Conservation (phyloP, 2,329 filamentous ascomycete genomes). For the Fusarium begoniae region DNA sequence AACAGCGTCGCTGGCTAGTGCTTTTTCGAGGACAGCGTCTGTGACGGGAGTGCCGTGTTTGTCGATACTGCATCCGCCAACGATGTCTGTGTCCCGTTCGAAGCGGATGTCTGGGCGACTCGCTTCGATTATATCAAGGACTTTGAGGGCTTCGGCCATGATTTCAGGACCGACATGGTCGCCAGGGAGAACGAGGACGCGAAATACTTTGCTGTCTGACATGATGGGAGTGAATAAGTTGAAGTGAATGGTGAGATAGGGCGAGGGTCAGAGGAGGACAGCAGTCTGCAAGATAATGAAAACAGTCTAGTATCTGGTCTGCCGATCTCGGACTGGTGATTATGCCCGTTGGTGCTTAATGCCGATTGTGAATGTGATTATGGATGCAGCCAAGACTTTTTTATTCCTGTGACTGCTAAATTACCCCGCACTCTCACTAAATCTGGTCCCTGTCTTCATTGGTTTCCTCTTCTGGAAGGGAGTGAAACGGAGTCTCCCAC, state of each 20-base stretch:
- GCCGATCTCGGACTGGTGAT: not conserved
- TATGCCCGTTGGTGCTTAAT: not conserved
- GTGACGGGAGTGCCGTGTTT: constrained; percentile 56
- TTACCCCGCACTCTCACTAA: constrained; percentile 1
- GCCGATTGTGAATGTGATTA: not conserved
- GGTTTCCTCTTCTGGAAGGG: not conserved
- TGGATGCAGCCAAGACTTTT: not conserved
- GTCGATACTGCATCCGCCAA: constrained; percentile 54
- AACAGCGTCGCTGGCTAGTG: constrained; percentile 53
- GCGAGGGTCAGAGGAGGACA: not conserved
- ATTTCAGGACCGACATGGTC: constrained; percentile 60
- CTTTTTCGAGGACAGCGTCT: constrained; percentile 53
- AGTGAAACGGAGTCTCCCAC: not conserved
- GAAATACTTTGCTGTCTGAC: constrained; percentile 22
- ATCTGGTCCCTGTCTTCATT: not conserved
- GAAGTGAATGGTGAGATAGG: not conserved
- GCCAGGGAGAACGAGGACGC: constrained; percentile 55
- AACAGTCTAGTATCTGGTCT: not conserved
- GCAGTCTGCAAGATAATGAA: not conserved
- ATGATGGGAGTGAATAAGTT: not conserved
- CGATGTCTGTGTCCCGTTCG: constrained; percentile 41
- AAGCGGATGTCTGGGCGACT: constrained; percentile 45
- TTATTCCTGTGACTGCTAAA: constrained; percentile 7
- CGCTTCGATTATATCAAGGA: constrained; percentile 53
- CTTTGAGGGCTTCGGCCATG: constrained; percentile 56